Evolutionary conservation across 2,329 filamentous ascomycete species (phyloP).

Genomic region (Daldinia sp.): DNA sequence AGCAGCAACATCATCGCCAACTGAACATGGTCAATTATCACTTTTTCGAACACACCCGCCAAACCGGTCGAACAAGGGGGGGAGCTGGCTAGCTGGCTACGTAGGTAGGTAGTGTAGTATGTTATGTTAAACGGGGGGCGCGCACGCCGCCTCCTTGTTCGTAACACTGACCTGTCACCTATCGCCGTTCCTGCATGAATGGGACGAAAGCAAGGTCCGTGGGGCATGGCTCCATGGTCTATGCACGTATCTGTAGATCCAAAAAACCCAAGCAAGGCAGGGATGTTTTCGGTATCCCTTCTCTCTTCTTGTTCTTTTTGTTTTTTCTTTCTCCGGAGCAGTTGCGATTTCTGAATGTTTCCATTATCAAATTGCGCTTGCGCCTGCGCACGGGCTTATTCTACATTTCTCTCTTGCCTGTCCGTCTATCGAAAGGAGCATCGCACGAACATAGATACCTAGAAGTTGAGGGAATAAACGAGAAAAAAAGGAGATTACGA

Average conservation of each 20-base stretch:
- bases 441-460: neutral
- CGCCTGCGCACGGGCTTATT: neutral
- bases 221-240: slow-evolving; percentile 18
- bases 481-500: slow-evolving; percentile 5
- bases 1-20: neutral
- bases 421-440: slow-evolving; percentile 1
- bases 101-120: neutral
- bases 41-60: slow-evolving; percentile 8
- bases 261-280: neutral
- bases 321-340: slow-evolving; percentile 5
- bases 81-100: neutral
- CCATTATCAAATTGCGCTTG: neutral
- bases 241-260: slow-evolving; percentile 12
- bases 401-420: neutral
- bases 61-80: slow-evolving; percentile 12
- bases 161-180: slow-evolving; percentile 36
- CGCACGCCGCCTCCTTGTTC: slow-evolving; percentile 22
- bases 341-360: neutral
- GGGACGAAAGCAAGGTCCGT: slow-evolving; percentile 15
- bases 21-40: neutral
- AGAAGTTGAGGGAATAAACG: slow-evolving; percentile 2
- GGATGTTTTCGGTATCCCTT: neutral
- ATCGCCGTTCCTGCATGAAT: slow-evolving; percentile 37
- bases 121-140: neutral
- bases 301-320: neutral